Evolutionary conservation across 2,329 filamentous ascomycete species (phyloP).

Genomic region (Fusarium hainanense): DNA sequence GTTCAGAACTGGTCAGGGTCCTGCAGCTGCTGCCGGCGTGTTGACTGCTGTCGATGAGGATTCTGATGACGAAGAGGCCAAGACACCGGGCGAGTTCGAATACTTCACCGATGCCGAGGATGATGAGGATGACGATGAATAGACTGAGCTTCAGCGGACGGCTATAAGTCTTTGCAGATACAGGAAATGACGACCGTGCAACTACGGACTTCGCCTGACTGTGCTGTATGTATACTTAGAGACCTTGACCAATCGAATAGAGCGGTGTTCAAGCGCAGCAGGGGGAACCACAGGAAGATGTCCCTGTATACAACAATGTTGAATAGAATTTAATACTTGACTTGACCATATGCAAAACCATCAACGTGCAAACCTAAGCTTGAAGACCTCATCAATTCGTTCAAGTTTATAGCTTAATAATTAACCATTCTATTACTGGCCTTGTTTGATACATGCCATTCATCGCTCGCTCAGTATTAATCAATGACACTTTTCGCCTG

Average conservation of each 20-base stretch:
- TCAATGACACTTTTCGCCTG: slow-evolving; percentile 1
- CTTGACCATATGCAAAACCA: background rate
- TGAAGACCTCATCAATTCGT: background rate
- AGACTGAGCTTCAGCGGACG: background rate
- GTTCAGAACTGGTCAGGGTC: slow-evolving; percentile 62
- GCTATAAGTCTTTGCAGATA: background rate
- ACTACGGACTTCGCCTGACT: background rate
- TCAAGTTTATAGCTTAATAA: background rate
- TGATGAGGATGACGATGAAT: slow-evolving; percentile 45
- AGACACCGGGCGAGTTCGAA: slow-evolving; percentile 77
- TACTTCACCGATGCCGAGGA: slow-evolving; percentile 75
- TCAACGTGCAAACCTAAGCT: background rate
- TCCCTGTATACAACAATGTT: slow-evolving; percentile 22
- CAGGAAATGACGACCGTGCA: background rate
- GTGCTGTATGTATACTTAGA: slow-evolving; percentile 47
- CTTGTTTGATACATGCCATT: background rate
- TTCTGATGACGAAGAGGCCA: slow-evolving; percentile 78
- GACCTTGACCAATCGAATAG: slow-evolving; percentile 31
- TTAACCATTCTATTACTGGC: background rate
- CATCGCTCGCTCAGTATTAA: slow-evolving; percentile 2
- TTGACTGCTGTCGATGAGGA: slow-evolving; percentile 91
- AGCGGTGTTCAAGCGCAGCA: slow-evolving; percentile 13
- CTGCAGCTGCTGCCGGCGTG: slow-evolving; percentile 80
- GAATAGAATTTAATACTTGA: slow-evolving; percentile 31
- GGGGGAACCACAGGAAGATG: slow-evolving; percentile 38